Evolutionary conservation across 2,329 filamentous ascomycete species (phyloP).

Genomic region (Fonsecaea monophora): DNA sequence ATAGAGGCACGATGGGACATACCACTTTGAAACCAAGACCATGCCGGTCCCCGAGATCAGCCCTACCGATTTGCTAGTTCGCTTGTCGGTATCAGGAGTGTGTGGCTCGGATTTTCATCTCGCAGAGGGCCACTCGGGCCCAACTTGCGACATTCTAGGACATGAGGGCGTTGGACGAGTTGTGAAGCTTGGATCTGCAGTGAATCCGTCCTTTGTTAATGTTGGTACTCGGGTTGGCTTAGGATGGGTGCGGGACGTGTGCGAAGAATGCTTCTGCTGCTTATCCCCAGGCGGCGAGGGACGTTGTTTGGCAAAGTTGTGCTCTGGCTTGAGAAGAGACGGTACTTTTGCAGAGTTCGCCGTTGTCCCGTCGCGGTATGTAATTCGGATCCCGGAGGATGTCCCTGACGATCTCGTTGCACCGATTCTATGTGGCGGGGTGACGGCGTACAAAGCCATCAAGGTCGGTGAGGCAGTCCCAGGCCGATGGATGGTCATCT

Average conservation of each 20-base stretch:
- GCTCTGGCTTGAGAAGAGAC: constrained; percentile 39
- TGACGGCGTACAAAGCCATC: constrained; percentile 54
- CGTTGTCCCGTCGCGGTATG: constrained; percentile 48
- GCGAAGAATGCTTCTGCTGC: constrained; percentile 47
- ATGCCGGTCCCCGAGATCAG: constrained; percentile 42
- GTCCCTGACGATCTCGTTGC: constrained; percentile 49
- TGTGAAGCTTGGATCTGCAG: constrained; percentile 47
- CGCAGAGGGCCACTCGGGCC: constrained; percentile 50
- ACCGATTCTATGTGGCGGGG: constrained; percentile 53
- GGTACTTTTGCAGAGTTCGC: constrained; percentile 53
- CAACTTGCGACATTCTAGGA: constrained; percentile 52
- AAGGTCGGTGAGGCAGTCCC: constrained; percentile 29
- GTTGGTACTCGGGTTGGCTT: constrained; percentile 46
- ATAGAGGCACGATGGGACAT: constrained; percentile 22
- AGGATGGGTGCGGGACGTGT: constrained; percentile 50
- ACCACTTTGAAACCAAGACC: constrained; percentile 26
- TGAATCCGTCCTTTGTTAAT: constrained; percentile 38
- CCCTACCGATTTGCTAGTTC: constrained; percentile 61
- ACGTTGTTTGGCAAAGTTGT: constrained; percentile 25
- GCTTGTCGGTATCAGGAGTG: constrained; percentile 63
- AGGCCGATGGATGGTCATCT: constrained; percentile 41
- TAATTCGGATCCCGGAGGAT: constrained; percentile 45
- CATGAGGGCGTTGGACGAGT: constrained; percentile 57
- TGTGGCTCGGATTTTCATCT: constrained; percentile 66
- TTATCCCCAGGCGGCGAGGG: constrained; percentile 33